Evolutionary conservation across 352 stramenopile genomes (phyloP).

Genomic region (Lagenidium giganteum): DNA sequence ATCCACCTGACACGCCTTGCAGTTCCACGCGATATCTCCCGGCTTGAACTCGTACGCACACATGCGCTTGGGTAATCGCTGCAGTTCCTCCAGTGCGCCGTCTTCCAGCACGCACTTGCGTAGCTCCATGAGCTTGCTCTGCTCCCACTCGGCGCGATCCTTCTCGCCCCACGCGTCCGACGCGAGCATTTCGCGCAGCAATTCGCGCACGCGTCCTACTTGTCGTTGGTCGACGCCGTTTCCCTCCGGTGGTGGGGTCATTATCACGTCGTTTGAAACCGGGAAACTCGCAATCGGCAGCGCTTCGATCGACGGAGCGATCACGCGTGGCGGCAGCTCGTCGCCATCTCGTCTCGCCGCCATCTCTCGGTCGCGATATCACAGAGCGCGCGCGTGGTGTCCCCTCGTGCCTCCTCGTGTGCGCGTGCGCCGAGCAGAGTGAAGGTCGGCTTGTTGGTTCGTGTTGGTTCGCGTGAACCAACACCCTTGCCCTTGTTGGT

Average conservation of each 20-base stretch:
- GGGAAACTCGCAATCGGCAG: too few relatives aligned
- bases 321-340: too few relatives aligned
- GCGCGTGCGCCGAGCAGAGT: too few relatives aligned
- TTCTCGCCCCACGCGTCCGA: slow-evolving; percentile 43
- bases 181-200: slow-evolving; percentile 56
- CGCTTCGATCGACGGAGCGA: too few relatives aligned
- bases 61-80: slow-evolving; percentile 71
- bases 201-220: slow-evolving; percentile 23
- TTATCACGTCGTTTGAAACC: slow-evolving; percentile 21
- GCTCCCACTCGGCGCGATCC: slow-evolving; percentile 46
- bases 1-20: slow-evolving; percentile 89
- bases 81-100: slow-evolving; percentile 43
- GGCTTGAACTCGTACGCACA: slow-evolving; percentile 92
- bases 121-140: slow-evolving; percentile 35
- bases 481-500: too few relatives aligned
- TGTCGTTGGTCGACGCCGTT: too few relatives aligned
- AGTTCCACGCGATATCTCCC: slow-evolving; percentile 98
- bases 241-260: slow-evolving; percentile 11
- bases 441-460: too few relatives aligned
- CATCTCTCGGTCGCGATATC: too few relatives aligned
- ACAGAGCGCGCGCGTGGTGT: too few relatives aligned
- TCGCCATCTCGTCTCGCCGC: too few relatives aligned
- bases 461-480: too few relatives aligned
- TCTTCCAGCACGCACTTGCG: slow-evolving; percentile 58
- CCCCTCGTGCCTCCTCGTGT: too few relatives aligned